Percentiles rank a stretch among this genome's conserved stretches.
Evolutionary conservation across 106 monocot species (phyloP).

Genomic region (Alisma plantagoaquatica): DNA sequence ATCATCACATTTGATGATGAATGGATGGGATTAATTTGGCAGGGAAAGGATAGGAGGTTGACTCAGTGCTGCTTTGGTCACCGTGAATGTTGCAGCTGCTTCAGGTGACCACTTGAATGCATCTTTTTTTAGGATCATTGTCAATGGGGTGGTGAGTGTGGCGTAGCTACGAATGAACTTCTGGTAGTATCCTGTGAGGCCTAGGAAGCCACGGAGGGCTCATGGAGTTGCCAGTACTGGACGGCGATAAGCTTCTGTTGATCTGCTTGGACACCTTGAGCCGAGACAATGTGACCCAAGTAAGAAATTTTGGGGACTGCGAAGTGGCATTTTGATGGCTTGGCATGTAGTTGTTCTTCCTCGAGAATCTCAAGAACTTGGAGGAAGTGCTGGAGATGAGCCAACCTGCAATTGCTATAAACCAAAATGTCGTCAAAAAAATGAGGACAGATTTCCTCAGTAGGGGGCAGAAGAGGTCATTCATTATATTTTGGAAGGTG

Average conservation of each 20-base stretch:
- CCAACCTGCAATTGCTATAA: neutral
- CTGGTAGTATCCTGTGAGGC: neutral
- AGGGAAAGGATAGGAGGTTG: neutral
- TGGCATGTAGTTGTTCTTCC: neutral
- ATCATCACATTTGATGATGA: neutral
- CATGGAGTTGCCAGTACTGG: neutral
- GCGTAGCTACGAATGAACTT: neutral
- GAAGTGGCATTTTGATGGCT: neutral
- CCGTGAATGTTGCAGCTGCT: too few species aligned
- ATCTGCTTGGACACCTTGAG: neutral
- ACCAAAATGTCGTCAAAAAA: conserved; percentile 16
- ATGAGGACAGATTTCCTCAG: neutral
- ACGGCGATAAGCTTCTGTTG: neutral
- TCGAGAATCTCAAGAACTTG: neutral
- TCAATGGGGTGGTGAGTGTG: neutral
- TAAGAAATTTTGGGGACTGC: neutral
- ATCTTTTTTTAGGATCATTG: neutral
- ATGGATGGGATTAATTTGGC: neutral
- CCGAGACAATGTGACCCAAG: neutral
- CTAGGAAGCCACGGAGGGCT: neutral
- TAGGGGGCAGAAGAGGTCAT: neutral
- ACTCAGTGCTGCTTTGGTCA: neutral
- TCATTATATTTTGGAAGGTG: conserved; percentile 2
- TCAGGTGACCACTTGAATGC: neutral
- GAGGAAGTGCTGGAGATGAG: neutral